Evolutionary conservation across 2,329 filamentous ascomycete genomes (phyloP).

Genomic region (Xylariaceae sp.): DNA sequence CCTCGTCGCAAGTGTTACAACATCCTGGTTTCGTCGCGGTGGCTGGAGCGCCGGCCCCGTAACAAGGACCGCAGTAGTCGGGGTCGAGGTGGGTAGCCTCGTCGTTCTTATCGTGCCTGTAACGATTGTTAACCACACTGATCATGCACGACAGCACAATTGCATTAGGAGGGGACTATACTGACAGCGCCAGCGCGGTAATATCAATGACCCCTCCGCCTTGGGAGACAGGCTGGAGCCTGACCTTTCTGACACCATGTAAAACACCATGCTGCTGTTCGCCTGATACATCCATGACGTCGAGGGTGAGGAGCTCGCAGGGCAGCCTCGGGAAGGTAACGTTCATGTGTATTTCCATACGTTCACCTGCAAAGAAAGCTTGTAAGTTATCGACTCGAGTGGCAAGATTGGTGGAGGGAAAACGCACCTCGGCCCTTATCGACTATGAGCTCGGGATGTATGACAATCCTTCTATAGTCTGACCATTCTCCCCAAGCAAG

Average conservation of each 20-base stretch:
- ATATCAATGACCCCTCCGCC: conserved; percentile 79
- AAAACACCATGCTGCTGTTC: conserved; percentile 95
- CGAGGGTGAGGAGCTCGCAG: conserved; percentile 93
- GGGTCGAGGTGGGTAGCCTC: conserved; percentile 82
- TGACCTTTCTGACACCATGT: conserved; percentile 91
- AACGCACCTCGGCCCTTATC: conserved; percentile 89
- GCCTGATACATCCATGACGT: conserved; percentile 98
- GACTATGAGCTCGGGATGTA: conserved; percentile 92
- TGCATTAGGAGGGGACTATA: conserved; percentile 23
- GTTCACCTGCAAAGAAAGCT: conserved; percentile 66
- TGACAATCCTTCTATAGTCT: conserved; percentile 85
- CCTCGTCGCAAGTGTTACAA: conserved; percentile 97
- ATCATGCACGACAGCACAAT: background rate
- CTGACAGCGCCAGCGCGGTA: conserved; percentile 71
- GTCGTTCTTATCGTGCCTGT: conserved; percentile 71
- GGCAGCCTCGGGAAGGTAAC: conserved; percentile 93
- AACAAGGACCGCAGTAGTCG: conserved; percentile 91
- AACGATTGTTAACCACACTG: conserved; percentile 16
- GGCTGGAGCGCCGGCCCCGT: conserved; percentile 77
- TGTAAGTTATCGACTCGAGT: background rate
- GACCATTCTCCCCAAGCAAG: conserved; percentile 95
- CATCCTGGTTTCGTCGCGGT: conserved; percentile 82
- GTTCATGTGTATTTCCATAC: conserved; percentile 99
- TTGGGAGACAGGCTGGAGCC: conserved; percentile 73
- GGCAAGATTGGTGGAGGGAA: background rate